Evolutionary conservation across 768 basidiomycete species (phyloP), one percentile per base, ranked within the genome.

Genomic region (Leccinum obscurum): DNA sequence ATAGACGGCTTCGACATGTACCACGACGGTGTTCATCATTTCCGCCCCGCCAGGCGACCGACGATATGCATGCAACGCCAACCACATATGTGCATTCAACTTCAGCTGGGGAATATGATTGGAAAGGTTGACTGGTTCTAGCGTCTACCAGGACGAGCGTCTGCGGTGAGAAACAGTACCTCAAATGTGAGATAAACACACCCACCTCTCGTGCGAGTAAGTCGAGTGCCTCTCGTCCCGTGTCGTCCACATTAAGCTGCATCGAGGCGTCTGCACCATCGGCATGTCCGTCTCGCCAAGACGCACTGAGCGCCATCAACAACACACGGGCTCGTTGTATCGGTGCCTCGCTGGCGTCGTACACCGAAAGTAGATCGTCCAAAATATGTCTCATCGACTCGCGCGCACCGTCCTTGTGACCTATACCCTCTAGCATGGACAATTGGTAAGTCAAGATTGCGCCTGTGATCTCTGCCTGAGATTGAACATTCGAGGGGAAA

Each of bases 31-130:
- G 0, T 72, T 58, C 57, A 75, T 78, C 68, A 84, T 80, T 24
- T 81, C 72, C 14, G 53, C 51, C 11, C 67, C 69, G 1, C 73
- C 61, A 57, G 82, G 78, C 9, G 71, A 75, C 5, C 75, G 77
- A 14, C 84, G 82, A 72, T 94, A 91, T 0, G 84, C 81, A 66
- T 90, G 86, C 20, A 95, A 75, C 0, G 87, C 85, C 50, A 85
- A 75, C 86, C 88, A 90, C 26, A 95, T 77, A 66, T 89, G 84
- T 0, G 81, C 77, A 1, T 80, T 73, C 1, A 83, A 79, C 30
- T 75, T 79, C 65, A 87, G 85, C 66, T 89, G 85, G 7, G 65
- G 67, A 57, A 72, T 58, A 56, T 75, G 74, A 3, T 54, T 59
- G 0, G 60, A 60, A 2, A 80, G 68, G 2, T 46, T 49, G 58